These are phyloP conservation scores for Besnoitia besnoiti DNA, from an alignment of 169 alveolate species.

Conservation along the genomic window DNA sequence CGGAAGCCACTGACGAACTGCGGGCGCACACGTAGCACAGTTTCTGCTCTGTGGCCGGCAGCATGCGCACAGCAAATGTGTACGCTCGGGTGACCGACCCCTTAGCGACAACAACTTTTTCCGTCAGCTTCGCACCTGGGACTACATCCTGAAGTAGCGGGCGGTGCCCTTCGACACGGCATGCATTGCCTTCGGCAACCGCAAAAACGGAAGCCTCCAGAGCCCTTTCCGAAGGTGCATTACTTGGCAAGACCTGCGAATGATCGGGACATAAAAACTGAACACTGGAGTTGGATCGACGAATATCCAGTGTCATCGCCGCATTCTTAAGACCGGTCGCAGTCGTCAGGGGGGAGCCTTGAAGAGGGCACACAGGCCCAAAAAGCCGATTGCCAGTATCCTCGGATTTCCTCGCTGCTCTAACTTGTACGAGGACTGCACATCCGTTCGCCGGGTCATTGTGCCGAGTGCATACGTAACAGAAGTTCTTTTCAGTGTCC, in stretches of 20 bases:
- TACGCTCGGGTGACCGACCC: neutral
- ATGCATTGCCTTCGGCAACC: neutral
- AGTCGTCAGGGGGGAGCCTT: neutral
- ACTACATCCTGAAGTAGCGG: neutral
- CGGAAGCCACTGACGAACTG: neutral
- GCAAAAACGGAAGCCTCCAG: neutral
- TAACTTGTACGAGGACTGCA: neutral
- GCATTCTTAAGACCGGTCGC: neutral
- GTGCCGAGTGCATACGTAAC: neutral
- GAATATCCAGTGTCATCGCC: neutral
- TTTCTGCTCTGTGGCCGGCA: neutral
- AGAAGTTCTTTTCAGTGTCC: neutral
- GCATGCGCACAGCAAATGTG: neutral
- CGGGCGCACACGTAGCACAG: constrained; percentile 25
- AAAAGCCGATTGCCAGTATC: neutral
- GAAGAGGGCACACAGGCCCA: neutral
- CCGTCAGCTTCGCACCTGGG: constrained; percentile 1
- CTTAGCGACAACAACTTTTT: neutral
- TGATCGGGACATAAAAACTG: neutral
- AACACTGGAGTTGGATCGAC: neutral
- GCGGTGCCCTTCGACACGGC: neutral
- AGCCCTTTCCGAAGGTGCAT: neutral
- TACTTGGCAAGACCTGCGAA: neutral
- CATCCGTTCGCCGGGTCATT: neutral
- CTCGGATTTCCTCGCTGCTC: neutral